These are phyloP conservation scores for Glycyrrhiza uralensis DNA, from an alignment of 306 rosid species.

Conservation along the genomic window DNA sequence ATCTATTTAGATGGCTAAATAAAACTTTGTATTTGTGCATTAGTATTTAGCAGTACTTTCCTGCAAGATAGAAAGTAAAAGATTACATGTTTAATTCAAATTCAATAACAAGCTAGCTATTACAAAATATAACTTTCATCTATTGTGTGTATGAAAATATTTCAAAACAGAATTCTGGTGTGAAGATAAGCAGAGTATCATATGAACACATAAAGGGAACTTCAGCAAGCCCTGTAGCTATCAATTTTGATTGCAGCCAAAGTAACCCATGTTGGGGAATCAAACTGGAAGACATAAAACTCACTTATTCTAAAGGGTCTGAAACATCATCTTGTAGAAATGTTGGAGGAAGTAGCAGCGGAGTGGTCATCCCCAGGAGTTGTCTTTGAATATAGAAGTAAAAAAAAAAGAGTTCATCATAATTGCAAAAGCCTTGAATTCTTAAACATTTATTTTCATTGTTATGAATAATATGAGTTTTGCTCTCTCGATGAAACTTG, in stretches of 20 bases:
- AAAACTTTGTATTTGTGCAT: neutral
- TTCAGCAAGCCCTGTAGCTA: constrained; percentile 39
- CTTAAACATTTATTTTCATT: neutral
- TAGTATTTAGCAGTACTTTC: neutral
- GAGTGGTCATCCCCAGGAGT: constrained; percentile 45
- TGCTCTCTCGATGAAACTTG: neutral
- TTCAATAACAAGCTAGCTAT: neutral
- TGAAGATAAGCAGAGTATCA: constrained; percentile 48
- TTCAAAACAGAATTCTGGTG: constrained; percentile 41
- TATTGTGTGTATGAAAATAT: neutral
- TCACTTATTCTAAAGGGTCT: constrained; percentile 18
- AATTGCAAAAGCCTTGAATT: neutral
- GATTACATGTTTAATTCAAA: neutral
- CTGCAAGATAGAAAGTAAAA: neutral
- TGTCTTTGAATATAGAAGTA: constrained; percentile 26
- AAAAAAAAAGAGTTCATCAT: neutral
- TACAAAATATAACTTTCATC: neutral
- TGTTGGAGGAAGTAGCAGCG: constrained; percentile 31
- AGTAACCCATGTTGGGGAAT: constrained; percentile 49
- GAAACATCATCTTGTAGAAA: constrained; percentile 43
- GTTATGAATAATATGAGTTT: neutral
- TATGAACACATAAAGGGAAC: constrained; percentile 51
- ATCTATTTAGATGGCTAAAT: no score
- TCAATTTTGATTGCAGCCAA: constrained; percentile 51
- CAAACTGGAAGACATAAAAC: constrained; percentile 40